Conservation (phyloP, 2,329 filamentous ascomycete genomes). For the Macrophomina pseudophaseolina region DNA sequence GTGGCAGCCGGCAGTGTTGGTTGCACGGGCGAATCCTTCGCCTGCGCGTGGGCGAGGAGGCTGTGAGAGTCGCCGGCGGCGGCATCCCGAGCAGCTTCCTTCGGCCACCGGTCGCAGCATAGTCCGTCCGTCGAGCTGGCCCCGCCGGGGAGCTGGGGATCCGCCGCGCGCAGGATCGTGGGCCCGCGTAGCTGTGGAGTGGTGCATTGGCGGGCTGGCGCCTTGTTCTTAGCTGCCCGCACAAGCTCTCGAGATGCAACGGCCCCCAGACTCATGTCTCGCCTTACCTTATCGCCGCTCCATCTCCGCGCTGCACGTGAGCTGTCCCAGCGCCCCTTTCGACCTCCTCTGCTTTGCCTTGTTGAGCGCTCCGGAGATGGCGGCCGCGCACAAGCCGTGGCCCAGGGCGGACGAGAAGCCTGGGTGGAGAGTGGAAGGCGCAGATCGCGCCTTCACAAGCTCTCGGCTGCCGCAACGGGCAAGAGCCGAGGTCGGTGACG, state of each 20-base stretch:
- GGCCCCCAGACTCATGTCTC: neutral
- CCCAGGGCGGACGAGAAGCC: neutral
- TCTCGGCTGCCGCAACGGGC: conserved; percentile 2
- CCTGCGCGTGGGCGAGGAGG: neutral
- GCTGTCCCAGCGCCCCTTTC: neutral
- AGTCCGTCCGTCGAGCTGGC: neutral
- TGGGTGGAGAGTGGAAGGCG: neutral
- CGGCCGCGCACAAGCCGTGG: neutral
- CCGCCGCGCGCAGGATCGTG: neutral
- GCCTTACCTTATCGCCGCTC: conserved; percentile 5
- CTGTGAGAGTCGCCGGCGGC: neutral
- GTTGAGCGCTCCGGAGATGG: neutral
- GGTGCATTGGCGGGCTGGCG: neutral
- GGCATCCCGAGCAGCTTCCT: neutral
- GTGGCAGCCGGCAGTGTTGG: neutral
- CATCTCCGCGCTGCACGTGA: conserved; percentile 2
- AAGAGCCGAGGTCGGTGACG: conserved; percentile 12
- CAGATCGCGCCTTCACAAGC: conserved; percentile 7
- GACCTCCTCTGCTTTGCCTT: neutral
- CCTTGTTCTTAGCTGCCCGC: neutral
- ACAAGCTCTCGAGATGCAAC: neutral
- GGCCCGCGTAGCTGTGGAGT: no score
- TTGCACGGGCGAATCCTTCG: conserved; percentile 2
- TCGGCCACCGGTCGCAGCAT: neutral
- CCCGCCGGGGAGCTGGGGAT: neutral